Conservation (phyloP, 805 yeast species). For the Candida mattraensis region DNA sequence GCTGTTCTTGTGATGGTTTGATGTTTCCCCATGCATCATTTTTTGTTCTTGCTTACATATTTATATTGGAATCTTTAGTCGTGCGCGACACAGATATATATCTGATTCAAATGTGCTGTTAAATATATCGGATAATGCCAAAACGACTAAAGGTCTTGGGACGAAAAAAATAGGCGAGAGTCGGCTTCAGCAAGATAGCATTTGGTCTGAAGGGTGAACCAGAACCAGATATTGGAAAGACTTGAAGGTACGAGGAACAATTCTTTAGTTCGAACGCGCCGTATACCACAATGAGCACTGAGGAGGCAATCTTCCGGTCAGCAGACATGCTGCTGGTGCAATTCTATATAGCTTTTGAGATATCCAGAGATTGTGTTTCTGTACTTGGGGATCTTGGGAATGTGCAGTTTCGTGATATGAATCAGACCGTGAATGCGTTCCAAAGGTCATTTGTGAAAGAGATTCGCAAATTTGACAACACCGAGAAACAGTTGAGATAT, state of each 20-base stretch:
- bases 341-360: conserved; percentile 87
- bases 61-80: conserved; percentile 1
- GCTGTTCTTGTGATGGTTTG: too few relatives aligned
- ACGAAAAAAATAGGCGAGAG: not conserved
- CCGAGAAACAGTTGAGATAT: conserved; percentile 78
- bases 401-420: conserved; percentile 87
- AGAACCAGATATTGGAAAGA: not conserved
- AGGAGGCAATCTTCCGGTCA: conserved; percentile 44
- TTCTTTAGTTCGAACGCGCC: too few relatives aligned
- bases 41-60: too few relatives aligned
- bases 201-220: too few relatives aligned
- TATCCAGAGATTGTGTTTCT: conserved; percentile 81
- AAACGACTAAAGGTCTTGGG: not conserved
- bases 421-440: conserved; percentile 74
- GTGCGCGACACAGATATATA: conserved; percentile 13
- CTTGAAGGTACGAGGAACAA: not conserved
- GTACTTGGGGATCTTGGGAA: conserved; percentile 83
- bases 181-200: too few relatives aligned
- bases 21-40: too few relatives aligned
- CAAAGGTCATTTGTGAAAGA: conserved; percentile 92
- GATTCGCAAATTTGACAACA: conserved; percentile 76
- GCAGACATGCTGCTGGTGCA: conserved; percentile 97
- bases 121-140: conserved; percentile 1
- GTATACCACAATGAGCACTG: conserved; percentile 17
- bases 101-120: too few relatives aligned